Conservation (phyloP, 495 filamentous ascomycete genomes). For the Daldinia caldariorum region DNA sequence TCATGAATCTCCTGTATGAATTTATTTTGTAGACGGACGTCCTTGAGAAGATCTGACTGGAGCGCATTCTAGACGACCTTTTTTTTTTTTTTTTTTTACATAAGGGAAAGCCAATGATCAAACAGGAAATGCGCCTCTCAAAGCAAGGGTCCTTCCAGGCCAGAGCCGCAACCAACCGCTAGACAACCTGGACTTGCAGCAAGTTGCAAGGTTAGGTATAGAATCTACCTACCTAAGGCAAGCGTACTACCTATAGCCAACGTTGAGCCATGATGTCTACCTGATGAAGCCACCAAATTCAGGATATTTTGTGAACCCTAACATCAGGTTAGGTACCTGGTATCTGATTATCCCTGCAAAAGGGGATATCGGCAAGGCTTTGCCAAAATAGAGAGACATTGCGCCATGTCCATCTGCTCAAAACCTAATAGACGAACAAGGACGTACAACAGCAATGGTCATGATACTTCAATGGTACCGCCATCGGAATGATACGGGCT, state of each 20-base stretch:
- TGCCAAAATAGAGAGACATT: constrained; percentile 7
- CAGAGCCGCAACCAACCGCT: constrained; percentile 39
- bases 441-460: constrained; percentile 7
- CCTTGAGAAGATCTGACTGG: no score
- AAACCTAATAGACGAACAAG: background rate
- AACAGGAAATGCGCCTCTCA: constrained; percentile 8
- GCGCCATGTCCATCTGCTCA: constrained; percentile 1
- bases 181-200: constrained; percentile 33
- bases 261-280: constrained; percentile 5
- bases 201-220: constrained; percentile 8
- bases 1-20: background rate
- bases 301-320: constrained; percentile 15
- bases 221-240: no score
- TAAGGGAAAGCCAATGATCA: constrained; percentile 11
- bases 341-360: constrained; percentile 2
- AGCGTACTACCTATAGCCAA: constrained; percentile 1
- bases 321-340: background rate
- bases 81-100: no score
- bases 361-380: constrained; percentile 9
- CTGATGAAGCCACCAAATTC: background rate
- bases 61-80: no score
- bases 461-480: constrained; percentile 8
- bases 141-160: constrained; percentile 26
- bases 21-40: no score
- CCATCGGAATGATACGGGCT: constrained; percentile 27